Conservation (phyloP, 1,284 basidiomycete species). For the Cryptococcus sp. region DNA sequence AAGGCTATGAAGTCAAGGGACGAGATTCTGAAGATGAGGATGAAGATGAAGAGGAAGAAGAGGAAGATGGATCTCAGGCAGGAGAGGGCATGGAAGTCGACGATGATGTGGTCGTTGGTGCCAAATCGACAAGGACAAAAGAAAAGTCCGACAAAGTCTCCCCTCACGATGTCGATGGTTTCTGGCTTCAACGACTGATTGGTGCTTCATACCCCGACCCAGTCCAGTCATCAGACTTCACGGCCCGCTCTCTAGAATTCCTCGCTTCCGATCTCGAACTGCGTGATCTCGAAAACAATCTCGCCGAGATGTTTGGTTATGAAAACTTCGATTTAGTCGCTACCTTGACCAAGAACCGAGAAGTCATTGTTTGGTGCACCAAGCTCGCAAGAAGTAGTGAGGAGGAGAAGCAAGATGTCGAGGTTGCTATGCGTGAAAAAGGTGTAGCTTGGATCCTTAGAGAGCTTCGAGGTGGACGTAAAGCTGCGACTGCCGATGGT, state of each 20-base stretch:
- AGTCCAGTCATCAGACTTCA: constrained; percentile 89
- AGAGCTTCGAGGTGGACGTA: constrained; percentile 72
- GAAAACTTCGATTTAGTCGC: constrained; percentile 85
- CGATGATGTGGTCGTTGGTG: constrained; percentile 63
- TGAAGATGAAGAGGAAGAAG: constrained; percentile 59
- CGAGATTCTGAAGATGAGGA: constrained; percentile 55
- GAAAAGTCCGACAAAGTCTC: constrained; percentile 65
- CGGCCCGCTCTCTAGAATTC: constrained; percentile 76
- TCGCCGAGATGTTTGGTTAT: constrained; percentile 98
- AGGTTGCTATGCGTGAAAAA: constrained; percentile 98
- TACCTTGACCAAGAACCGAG: constrained; percentile 89
- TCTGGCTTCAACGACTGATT: constrained; percentile 96
- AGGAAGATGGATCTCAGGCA: constrained; percentile 47
- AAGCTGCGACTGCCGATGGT: constrained; percentile 51
- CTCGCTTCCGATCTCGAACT: constrained; percentile 84
- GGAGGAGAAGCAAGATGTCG: constrained; percentile 86
- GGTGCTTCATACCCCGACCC: constrained; percentile 88
- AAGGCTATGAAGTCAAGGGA: constrained; percentile 62
- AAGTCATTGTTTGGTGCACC: constrained; percentile 97
- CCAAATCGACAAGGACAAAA: constrained; percentile 35
- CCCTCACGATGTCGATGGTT: constrained; percentile 89
- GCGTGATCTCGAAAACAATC: constrained; percentile 92
- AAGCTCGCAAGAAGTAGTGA: constrained; percentile 86
- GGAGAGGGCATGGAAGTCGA: constrained; percentile 53
- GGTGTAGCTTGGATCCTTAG: constrained; percentile 93